Evolutionary conservation across 305 asterid genomes (phyloP), one percentile per base, ranked within the genome.

Genomic region (Nicotiana rustica): DNA sequence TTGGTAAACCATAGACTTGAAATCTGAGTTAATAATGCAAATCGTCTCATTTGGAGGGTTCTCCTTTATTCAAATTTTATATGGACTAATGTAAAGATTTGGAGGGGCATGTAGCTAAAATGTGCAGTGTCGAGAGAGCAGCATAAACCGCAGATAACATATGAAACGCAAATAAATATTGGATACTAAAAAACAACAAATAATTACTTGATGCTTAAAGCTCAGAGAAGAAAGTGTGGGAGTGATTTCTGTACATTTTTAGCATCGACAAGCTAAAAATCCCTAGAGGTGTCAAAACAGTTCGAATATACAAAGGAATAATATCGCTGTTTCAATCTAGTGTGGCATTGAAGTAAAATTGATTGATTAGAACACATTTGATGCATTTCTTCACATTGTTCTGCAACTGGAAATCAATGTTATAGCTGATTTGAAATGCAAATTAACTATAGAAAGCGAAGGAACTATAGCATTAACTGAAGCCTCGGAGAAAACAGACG

Each of bases 321-420:
- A 15, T 56, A 56, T 1, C 3, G 61, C 0, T 56, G 61, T 0
- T 15, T 56, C 6, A 12, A 52, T 52, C n/a, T 52, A 52, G 59
- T 15, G 19, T 56, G 61, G 8, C 61, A 56, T 56, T 13, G 2
- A 56, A 56, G 19, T 56, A 55, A 12, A 15, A 3, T 67, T 0
- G 38, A 67, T 6, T 35, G 36, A 14, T 19, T 12, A 18, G 0
- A 41, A 4, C 17, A 44, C 62, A 21, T 47, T 49, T 10, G 60
- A 25, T 47, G 61, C 78, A 49, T 36, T 21, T 21, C 41, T 6
- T 47, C 62, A 14, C 4, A 21, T 73, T 19, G 9, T 73, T 70
- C 77, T 4, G 77, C 77, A 69, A 69, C 77, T 19, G 38, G 19
- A 71, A 71, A 19, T 71, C 38, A 71, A 19, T 41, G 61, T 3